These are phyloP conservation scores for Candida anglica DNA, from an alignment of 805 yeast genomes.

Conservation along the genomic window DNA sequence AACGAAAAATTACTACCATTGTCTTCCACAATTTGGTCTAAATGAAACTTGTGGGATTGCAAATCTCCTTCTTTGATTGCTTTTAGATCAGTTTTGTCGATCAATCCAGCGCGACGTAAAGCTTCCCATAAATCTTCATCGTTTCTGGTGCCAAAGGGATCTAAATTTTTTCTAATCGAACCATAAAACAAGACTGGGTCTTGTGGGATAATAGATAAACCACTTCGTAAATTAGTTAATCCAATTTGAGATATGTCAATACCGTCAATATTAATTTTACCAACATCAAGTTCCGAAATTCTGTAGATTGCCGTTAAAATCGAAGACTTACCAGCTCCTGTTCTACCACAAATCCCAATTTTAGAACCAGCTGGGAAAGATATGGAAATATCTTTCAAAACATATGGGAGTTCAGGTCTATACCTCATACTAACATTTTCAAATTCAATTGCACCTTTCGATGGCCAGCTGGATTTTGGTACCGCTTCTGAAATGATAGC, in stretches of 20 bases:
- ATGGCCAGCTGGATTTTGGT: slow-evolving; percentile 34
- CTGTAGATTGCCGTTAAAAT: slow-evolving; percentile 14
- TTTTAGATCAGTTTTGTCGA: slow-evolving; percentile 8
- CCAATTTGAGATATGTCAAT: slow-evolving; percentile 10
- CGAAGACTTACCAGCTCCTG: slow-evolving; percentile 19
- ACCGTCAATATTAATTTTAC: slow-evolving; percentile 13
- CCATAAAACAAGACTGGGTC: slow-evolving; percentile 16
- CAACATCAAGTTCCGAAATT: slow-evolving; percentile 9
- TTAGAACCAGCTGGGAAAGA: slow-evolving; percentile 8
- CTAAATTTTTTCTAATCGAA: slow-evolving; percentile 12
- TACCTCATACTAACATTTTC: slow-evolving; percentile 20
- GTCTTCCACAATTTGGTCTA: slow-evolving; percentile 11
- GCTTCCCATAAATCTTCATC: slow-evolving; percentile 14
- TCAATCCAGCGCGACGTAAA: slow-evolving; percentile 10
- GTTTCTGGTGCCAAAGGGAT: slow-evolving; percentile 11
- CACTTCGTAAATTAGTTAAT: slow-evolving; percentile 9
- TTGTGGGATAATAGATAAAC: slow-evolving; percentile 15
- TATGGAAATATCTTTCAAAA: slow-evolving; percentile 8
- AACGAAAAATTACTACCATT: slow-evolving; percentile 14
- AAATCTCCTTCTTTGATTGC: slow-evolving; percentile 33
- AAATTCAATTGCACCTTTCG: slow-evolving; percentile 17
- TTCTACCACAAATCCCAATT: slow-evolving; percentile 17
- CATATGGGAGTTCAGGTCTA: slow-evolving; percentile 14
- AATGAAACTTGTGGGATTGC: slow-evolving; percentile 12
- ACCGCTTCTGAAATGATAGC: slow-evolving; percentile 31